Evolutionary conservation across 257 asterid species (phyloP).

Genomic region (Plantago major): DNA sequence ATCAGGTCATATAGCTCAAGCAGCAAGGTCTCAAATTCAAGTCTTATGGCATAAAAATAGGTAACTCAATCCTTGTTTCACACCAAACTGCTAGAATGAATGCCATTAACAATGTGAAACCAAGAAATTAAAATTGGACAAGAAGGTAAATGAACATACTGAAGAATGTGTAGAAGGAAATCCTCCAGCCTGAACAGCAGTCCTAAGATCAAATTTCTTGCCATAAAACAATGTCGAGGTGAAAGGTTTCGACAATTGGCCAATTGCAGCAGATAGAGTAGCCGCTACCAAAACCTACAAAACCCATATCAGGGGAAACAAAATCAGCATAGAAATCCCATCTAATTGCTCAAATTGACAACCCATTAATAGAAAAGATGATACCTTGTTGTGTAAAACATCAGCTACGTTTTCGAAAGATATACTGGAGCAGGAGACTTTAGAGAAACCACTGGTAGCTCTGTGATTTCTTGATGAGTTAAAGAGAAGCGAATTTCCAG

Average conservation of each 20-base stretch:
- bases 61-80: too few relatives aligned
- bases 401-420: constrained; percentile 30
- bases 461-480: constrained; percentile 5
- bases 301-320: not conserved
- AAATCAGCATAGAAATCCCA: not conserved
- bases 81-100: too few relatives aligned
- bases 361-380: not conserved
- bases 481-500: constrained; percentile 1
- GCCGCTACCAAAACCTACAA: constrained; percentile 77
- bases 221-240: constrained; percentile 54
- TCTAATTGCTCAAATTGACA: not conserved
- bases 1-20: too few relatives aligned
- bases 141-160: constrained; percentile 28
- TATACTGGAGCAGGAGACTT: constrained; percentile 23
- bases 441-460: constrained; percentile 33
- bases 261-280: constrained; percentile 65
- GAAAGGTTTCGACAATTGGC: constrained; percentile 75
- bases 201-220: constrained; percentile 46
- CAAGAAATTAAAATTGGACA: not conserved
- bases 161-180: constrained; percentile 96
- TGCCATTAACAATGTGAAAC: not conserved
- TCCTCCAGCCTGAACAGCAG: constrained; percentile 66
- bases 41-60: too few relatives aligned
- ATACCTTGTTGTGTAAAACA: constrained; percentile 49
- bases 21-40: too few relatives aligned